Conservation (phyloP, 768 basidiomycete genomes). For the Lactifluus piperatus region DNA sequence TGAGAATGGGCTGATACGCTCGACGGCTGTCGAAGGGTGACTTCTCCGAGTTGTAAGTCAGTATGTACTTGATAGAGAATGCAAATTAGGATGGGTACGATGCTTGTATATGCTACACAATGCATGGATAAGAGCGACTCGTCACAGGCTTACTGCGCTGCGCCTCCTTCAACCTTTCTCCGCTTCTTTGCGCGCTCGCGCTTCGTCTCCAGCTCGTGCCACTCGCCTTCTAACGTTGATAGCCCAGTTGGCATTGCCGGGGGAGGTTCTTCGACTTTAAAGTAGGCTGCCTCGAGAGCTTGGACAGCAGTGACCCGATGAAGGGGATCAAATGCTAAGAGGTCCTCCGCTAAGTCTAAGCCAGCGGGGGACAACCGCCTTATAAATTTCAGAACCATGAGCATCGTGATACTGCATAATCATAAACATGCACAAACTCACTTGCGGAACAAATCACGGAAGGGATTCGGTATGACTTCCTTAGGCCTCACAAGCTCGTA, state of each 20-base stretch:
- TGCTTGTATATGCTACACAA: slow-evolving; percentile 24
- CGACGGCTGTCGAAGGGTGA: slow-evolving; percentile 23
- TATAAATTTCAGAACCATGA: not conserved
- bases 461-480: slow-evolving; percentile 61
- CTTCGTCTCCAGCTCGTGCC: slow-evolving; percentile 97
- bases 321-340: slow-evolving; percentile 75
- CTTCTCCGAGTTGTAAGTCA: not conserved
- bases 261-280: slow-evolving; percentile 66
- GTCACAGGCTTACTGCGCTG: slow-evolving; percentile 11
- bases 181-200: slow-evolving; percentile 78
- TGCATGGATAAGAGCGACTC: slow-evolving; percentile 21
- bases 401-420: not conserved
- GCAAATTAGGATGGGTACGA: slow-evolving; percentile 16
- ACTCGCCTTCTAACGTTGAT: slow-evolving; percentile 80
- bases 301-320: slow-evolving; percentile 68
- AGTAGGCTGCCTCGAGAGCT: slow-evolving; percentile 80
- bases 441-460: slow-evolving; percentile 83
- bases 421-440: slow-evolving; percentile 30
- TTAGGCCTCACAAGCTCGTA: slow-evolving; percentile 96
- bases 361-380: slow-evolving; percentile 86
- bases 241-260: slow-evolving; percentile 75
- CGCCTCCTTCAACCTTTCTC: slow-evolving; percentile 45
- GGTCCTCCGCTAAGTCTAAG: slow-evolving; percentile 75
- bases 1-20: slow-evolving; percentile 55
- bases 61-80: slow-evolving; percentile 11